Base-by-base conservation (phyloP, 257 asterid species). In the Nemophila menziesii region DNA sequence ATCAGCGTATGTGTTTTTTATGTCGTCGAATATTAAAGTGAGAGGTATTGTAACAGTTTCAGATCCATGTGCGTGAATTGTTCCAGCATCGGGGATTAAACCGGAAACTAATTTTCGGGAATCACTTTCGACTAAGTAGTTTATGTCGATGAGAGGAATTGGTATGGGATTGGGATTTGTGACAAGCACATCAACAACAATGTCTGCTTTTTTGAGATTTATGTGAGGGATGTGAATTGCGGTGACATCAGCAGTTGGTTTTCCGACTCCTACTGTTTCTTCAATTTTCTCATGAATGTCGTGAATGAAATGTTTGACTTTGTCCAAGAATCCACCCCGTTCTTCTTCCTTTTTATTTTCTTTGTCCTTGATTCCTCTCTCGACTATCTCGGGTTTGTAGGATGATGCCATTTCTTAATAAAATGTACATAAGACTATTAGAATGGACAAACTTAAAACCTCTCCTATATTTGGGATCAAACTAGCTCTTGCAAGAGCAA, bases 201-300 rank as follows among this genome's bases (percentile, higher is more conserved):
- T 60, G 2, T 85, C 94, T 0, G 93, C 99, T 69, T 57, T 79
- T 21, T 90, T 73, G 44, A 90, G 87, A 68, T 60, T 75, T 61
- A 90, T 90, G 48, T 62, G 68, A 46, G 94, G 86, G 21, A 90
- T 57, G 44, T 79, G 94, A 62, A 90, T 58, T 9, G 26, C 94
- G 1, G 84, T 24, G 11, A 90, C 96, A 64, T 85, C 96, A 2
- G 96, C 96, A 2, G 93, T 81, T 39, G 99, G 99, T 56, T 90
- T 90, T 12, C 99, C 92, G 20, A 79, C 73, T 20, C 99, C 93
- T 24, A 90, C 57, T 1, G 93, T 77, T 58, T 69, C 96, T 68
- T 90, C 99, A 14, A 90, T 81, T 65, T 90, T 90, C 66, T 90
- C 94, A 18, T 96, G 93, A 5, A 90, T 70, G 60, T 90, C 93